These are phyloP conservation scores for Podospora australis DNA, from an alignment of 495 filamentous ascomycete genomes.

Conservation along the genomic window DNA sequence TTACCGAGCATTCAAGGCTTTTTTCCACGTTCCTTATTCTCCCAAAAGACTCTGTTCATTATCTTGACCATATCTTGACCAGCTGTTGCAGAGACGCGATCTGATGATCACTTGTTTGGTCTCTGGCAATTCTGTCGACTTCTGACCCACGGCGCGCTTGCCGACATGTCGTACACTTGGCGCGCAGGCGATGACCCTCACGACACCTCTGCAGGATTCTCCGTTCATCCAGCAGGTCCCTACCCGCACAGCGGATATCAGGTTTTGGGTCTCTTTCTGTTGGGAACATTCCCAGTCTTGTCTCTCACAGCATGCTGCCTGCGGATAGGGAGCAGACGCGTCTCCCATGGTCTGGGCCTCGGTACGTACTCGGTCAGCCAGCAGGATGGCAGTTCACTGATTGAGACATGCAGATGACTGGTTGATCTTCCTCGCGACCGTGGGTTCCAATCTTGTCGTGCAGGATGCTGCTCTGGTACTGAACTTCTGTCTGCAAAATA, in stretches of 20 bases:
- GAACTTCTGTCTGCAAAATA: neutral
- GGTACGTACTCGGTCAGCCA: slow-evolving; percentile 16
- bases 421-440: slow-evolving; percentile 36
- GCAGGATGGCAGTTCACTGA: neutral
- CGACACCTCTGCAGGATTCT: no score
- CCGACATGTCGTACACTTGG: no score
- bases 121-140: no score
- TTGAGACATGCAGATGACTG: slow-evolving; percentile 24
- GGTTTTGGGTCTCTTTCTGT: slow-evolving; percentile 31
- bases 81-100: no score
- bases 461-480: neutral
- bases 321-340: slow-evolving; percentile 31
- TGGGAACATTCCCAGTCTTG: slow-evolving; percentile 33
- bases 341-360: slow-evolving; percentile 25
- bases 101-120: no score
- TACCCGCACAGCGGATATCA: slow-evolving; percentile 26
- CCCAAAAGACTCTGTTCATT: no score
- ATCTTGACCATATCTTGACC: no score
- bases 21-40: no score
- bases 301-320: slow-evolving; percentile 33
- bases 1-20: no score
- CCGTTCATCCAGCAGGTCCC: slow-evolving; percentile 10
- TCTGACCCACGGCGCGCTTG: no score
- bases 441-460: slow-evolving; percentile 8
- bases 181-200: no score